Base-by-base conservation (phyloP, 139 green algal genomes). In the Zygnema circumcarinatum region DNA sequence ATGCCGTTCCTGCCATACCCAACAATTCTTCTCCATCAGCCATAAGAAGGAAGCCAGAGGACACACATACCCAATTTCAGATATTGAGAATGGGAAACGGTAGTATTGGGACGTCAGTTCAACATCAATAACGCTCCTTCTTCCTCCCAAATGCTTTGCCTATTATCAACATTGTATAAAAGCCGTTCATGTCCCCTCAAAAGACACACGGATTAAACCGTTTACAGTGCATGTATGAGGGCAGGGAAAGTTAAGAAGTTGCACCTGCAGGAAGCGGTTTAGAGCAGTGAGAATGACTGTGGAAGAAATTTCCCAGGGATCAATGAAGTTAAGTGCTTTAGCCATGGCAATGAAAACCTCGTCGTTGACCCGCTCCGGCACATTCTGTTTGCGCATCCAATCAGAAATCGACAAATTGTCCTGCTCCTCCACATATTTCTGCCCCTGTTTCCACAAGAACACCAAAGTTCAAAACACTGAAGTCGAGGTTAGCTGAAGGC, bases 291-390 rank as follows among this genome's bases (percentile, higher is more conserved):
- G 93, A 89, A 98, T 95, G 42, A 98, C 96, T 29, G 94, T 96
- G 95, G 98, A 98, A 83, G 96, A 99, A 39, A 99, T 93, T 74
- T 98, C 94, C 80, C 99, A 95, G 29, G 97, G 97, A 84, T 97
- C 94, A 83, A 99, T 99, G 93, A 99, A 99, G 93, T 98, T 97
- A 54, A 99, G 95, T 1, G 97, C 97, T 94, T 99, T 99, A 74
- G 96, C 95, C 97, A 99, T 99, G 69, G 97, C 95, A 90, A 99
- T 99, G 92, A 99, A 99, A 0, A 99, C 96, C 92, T 99, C 97
- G 39, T 99, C 97, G 82, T 98, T 99, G 2, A 99, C 96, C 29
- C 97, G 93, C 36, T 92, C 91, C 1, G 97, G 97, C 83, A 99
- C 95, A 79, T 95, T 95, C 90, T 94, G 90, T 83, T 99, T 96